A percentile compares a stretch with the other conserved stretches of the same genome.
These are phyloP conservation scores for Colletotrichum somersetense DNA, from an alignment of 2,329 filamentous ascomycete genomes.

Conservation along the genomic window DNA sequence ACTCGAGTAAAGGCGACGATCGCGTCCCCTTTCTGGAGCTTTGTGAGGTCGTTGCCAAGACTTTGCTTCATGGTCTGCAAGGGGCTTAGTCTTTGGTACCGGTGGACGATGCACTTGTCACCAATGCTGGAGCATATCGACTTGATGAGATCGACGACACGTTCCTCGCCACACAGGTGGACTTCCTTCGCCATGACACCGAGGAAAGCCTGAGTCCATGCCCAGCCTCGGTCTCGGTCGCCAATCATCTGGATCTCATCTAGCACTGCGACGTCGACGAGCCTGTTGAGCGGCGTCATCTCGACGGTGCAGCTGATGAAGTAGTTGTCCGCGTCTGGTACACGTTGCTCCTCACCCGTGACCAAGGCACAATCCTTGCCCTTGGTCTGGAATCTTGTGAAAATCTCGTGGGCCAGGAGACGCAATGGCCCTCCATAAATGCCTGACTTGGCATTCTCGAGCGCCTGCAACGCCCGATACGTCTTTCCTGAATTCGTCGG, in stretches of 20 bases:
- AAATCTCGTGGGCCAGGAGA: constrained; percentile 94
- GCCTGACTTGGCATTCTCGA: constrained; percentile 81
- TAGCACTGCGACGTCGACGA: constrained; percentile 90
- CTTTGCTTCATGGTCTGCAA: constrained; percentile 75
- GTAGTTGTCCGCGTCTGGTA: constrained; percentile 69
- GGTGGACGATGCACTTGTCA: constrained; percentile 84
- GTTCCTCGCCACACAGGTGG: constrained; percentile 92
- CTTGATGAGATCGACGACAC: constrained; percentile 82
- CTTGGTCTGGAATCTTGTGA: constrained; percentile 83
- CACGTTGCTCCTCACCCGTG: constrained; percentile 89
- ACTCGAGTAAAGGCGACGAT: constrained; percentile 89
- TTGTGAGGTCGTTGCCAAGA: constrained; percentile 72
- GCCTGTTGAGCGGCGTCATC: constrained; percentile 73
- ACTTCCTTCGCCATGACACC: constrained; percentile 90
- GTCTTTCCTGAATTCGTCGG: constrained; percentile 99
- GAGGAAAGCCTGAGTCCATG: constrained; percentile 92
- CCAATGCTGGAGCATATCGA: constrained; percentile 83
- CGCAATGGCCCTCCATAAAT: constrained; percentile 93
- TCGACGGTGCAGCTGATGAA: constrained; percentile 94
- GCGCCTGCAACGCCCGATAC: constrained; percentile 87
- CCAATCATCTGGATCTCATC: constrained; percentile 99
- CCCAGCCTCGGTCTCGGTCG: constrained; percentile 84
- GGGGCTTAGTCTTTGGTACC: constrained; percentile 86
- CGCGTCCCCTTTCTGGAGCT: constrained; percentile 89
- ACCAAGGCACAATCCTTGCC: constrained; percentile 83